Base-by-base conservation (phyloP, 345 rosid species). In the Pseudoturritis turrita region DNA sequence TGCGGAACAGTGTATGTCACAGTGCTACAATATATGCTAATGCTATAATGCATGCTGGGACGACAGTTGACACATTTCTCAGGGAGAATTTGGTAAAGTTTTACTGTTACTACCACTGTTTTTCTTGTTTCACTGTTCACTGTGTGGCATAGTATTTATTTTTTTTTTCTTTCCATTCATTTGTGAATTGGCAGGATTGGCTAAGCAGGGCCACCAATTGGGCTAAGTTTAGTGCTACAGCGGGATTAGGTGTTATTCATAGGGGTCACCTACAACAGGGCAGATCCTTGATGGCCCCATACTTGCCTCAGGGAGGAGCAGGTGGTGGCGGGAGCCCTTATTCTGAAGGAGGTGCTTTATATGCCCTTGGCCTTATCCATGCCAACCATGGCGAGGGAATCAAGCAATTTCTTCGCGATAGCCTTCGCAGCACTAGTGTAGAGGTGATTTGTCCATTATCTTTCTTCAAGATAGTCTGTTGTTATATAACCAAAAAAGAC, bases 1-100 rank as follows among this genome's bases (percentile, higher is more conserved):
- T 92, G 96, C 84, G 99, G 77, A 92, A 96, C 74, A 92, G 99
- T 73, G 97, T 96, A 45, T 96, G 99, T 62, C 99, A 96, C 69
- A 96, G 99, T 76, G 99, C 99, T 33, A 96, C 98, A 68, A 92
- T 96, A 71, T 89, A 90, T 81, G 92, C 99, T 28, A 90, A 96
- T 82, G 99, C 99, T 25, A 85, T 96, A 57, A 96, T 96, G 99
- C 99, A 96, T 81, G 99, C 99, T 81, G 99, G 99, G 63, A 96
- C 99, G 23, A 92, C 99, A 26, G 99, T 96, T 60, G 98, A 96
- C 79, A 96, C 99, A 2, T 96, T 96, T 79, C 88, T 96, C 28
- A 87, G 98, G 83, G 99, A 96, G 71, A 96, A 96, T 82, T 74
- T 92, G 89, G 99, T 96, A 77, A 71, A 53, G n/a, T 15, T 64